A percentile compares a stretch with the other conserved stretches of the same genome.
Conservation (phyloP, 129 eudicot species). For the Lactuca sativa region DNA sequence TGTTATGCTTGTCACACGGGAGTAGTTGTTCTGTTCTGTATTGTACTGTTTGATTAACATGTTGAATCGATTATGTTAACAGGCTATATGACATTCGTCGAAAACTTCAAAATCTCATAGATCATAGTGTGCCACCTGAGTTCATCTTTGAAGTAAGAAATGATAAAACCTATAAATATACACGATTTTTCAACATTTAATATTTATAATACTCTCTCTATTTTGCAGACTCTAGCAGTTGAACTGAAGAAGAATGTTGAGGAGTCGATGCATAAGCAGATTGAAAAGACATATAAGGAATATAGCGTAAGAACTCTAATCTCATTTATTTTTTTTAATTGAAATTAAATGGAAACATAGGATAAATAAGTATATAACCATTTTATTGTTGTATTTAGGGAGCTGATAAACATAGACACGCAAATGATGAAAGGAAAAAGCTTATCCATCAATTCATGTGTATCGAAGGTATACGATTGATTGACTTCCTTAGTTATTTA, state of each 20-base stretch:
- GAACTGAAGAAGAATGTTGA: slow-evolving; percentile 55
- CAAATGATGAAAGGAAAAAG: slow-evolving; percentile 45
- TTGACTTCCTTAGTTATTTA: background rate
- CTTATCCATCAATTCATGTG: slow-evolving; percentile 62
- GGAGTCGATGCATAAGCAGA: slow-evolving; percentile 37
- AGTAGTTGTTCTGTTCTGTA: too few relatives aligned
- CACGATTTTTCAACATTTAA: background rate
- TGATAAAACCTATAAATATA: background rate
- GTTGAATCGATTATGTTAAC: slow-evolving; percentile 20
- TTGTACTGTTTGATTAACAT: slow-evolving; percentile 24
- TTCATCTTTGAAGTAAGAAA: slow-evolving; percentile 64
- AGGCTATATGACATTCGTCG: slow-evolving; percentile 70
- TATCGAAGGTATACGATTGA: slow-evolving; percentile 61
- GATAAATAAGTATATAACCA: background rate
- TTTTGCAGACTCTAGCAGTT: slow-evolving; percentile 51
- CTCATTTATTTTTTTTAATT: background rate
- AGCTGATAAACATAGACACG: slow-evolving; percentile 11
- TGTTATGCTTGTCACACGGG: too few relatives aligned
- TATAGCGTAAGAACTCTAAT: slow-evolving; percentile 45
- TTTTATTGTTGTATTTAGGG: slow-evolving; percentile 21
- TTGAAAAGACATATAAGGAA: slow-evolving; percentile 48
- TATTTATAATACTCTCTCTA: slow-evolving; percentile 25
- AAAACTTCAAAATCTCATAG: slow-evolving; percentile 68
- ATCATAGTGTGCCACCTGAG: slow-evolving; percentile 76
- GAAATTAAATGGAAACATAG: background rate